Conservation (phyloP, 1,284 basidiomycete genomes). For the Mycena citricolor region DNA sequence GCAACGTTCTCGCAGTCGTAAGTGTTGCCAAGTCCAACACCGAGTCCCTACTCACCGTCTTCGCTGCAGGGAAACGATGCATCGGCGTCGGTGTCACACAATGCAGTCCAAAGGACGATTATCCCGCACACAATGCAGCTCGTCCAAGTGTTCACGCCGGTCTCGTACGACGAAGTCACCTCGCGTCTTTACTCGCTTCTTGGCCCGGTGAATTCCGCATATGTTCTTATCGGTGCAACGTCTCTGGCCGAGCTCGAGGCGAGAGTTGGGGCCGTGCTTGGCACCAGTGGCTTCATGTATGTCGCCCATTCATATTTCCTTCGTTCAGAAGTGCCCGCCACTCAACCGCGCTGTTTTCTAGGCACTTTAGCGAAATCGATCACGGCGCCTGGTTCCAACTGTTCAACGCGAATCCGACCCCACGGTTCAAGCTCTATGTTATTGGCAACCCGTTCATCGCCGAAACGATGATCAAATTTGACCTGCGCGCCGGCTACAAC, state of each 20-base stretch:
- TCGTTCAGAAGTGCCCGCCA: too few relatives aligned
- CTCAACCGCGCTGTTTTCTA: constrained; percentile 24
- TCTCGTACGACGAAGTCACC: constrained; percentile 42
- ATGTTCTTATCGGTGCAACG: constrained; percentile 30
- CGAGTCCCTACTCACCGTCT: too few relatives aligned
- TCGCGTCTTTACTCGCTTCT: constrained; percentile 44
- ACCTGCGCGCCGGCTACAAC: constrained; percentile 42
- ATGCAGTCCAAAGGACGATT: too few relatives aligned
- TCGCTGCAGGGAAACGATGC: too few relatives aligned
- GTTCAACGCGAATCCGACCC: constrained; percentile 34
- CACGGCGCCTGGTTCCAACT: constrained; percentile 44
- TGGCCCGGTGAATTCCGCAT: too few relatives aligned
- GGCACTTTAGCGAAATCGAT: constrained; percentile 44
- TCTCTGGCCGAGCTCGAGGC: constrained; percentile 41
- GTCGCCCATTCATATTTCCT: too few relatives aligned
- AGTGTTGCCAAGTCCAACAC: too few relatives aligned
- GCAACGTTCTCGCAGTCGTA: too few relatives aligned
- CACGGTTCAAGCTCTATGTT: constrained; percentile 42
- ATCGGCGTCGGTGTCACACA: too few relatives aligned
- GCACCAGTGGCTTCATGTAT: constrained; percentile 47
- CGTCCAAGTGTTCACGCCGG: constrained; percentile 43
- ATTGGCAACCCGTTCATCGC: constrained; percentile 58
- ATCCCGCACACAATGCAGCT: constrained; percentile 41
- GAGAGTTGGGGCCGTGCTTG: constrained; percentile 32
- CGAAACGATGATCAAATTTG: constrained; percentile 44